Evolutionary conservation across 179 eudicot genomes (phyloP), one percentile per base, ranked within the genome.

Genomic region (Actinidia arguta): DNA sequence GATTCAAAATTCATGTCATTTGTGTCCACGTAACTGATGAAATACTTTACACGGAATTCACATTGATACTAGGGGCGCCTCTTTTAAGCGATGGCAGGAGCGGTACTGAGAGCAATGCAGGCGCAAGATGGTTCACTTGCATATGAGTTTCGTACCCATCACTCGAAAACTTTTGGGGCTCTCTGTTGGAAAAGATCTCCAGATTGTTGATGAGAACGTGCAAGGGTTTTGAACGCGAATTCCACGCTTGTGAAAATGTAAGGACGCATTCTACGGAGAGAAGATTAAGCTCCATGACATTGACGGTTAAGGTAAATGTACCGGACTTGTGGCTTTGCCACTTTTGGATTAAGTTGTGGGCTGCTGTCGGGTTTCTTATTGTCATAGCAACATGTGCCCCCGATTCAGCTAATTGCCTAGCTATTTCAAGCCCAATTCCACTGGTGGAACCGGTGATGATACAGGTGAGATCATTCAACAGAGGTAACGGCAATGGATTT

Each of bases 301-400:
- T 93, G 16, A 92, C 82, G 68, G 88, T 88, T 17, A 90, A 87
- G 66, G 86, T 82, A 71, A 80, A 88, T 70, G 73, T 77, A 44
- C 84, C 86, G 13, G 88, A 76, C 86, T 86, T 85, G n/a, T 85
- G 83, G 61, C 73, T 61, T 73, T 90, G 92, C 95, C 95, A 93
- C 62, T 81, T 85, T 77, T 87, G 88, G 81, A 93, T 85, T 81
- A 93, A 74, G 48, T 87, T 87, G 47, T 88, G 89, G 42, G 94
- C 95, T 31, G 89, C 82, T 73, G 78, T 80, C 1, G 89, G 80
- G 75, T 90, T 92, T 78, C 95, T 91, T 39, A 93, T 94, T 44
- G 97, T 94, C 97, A 92, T 93, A 81, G 86, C 89, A 68, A 93
- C 91, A 75, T 90, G 89, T 27, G 92, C 94, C 76, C 95, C 97